phyloP scores from a whole-genome alignment of 129 eudicot genomes.

The Flaveria ramosissima region DNA sequence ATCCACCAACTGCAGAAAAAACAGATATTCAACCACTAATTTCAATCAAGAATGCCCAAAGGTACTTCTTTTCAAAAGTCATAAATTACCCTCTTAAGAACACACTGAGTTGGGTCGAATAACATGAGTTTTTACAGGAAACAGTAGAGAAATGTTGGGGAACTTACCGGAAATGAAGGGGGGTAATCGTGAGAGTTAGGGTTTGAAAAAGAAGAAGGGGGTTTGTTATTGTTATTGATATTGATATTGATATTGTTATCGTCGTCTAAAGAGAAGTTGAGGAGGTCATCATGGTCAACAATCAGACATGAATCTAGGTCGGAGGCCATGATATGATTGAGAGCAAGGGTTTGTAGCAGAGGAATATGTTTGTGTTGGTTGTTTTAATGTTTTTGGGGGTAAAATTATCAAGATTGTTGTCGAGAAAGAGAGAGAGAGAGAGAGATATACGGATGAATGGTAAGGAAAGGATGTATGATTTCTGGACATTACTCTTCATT shows the following conservation, averaged over 20 bases:
- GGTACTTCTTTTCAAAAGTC: too few species aligned
- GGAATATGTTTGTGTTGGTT: neutral
- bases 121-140: too few species aligned
- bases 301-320: conserved; percentile 44
- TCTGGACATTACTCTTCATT: conserved; percentile 32
- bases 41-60: conserved; percentile 1
- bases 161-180: conserved; percentile 64
- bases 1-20: neutral
- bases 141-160: neutral
- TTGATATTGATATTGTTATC: conserved; percentile 21
- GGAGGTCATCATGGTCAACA: conserved; percentile 69
- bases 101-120: neutral
- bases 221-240: conserved; percentile 4
- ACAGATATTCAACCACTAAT: neutral
- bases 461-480: conserved; percentile 41
- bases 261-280: conserved; percentile 65
- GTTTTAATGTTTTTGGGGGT: neutral
- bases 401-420: conserved; percentile 29
- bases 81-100: neutral
- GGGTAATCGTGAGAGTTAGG: conserved; percentile 32
- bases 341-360: neutral
- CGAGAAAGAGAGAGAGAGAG: neutral
- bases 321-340: conserved; percentile 38
- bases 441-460: conserved; percentile 28
- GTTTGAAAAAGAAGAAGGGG: conserved; percentile 38